A percentile compares a stretch with the other conserved stretches of the same genome.
phyloP scores from a whole-genome alignment of 345 rosid species.

The Hibiscus mutabilis region DNA sequence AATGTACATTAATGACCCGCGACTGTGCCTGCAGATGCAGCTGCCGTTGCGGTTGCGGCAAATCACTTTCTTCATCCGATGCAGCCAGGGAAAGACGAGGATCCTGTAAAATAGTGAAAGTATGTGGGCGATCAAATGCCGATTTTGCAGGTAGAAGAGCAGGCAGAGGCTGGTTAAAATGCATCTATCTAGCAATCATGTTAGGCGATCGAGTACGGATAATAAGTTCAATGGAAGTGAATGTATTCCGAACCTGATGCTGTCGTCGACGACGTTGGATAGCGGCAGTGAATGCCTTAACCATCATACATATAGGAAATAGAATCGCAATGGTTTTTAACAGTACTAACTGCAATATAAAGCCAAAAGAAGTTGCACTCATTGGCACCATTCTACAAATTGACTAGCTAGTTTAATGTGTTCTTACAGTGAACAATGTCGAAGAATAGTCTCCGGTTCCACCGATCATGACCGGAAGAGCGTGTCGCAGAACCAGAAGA shows the following conservation, averaged over 20 bases:
- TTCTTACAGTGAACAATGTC: slow-evolving; percentile 51
- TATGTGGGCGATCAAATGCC: neutral
- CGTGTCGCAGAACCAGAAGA: slow-evolving; percentile 62
- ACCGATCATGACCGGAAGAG: slow-evolving; percentile 52
- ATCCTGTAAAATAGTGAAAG: slow-evolving; percentile 15
- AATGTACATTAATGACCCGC: slow-evolving; percentile 16
- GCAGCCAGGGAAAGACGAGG: slow-evolving; percentile 13
- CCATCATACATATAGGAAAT: slow-evolving; percentile 50
- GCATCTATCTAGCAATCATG: neutral
- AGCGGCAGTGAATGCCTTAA: slow-evolving; percentile 36
- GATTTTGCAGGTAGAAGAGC: neutral
- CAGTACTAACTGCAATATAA: slow-evolving; percentile 40
- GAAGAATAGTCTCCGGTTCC: slow-evolving; percentile 50
- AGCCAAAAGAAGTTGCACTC: neutral
- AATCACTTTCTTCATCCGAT: slow-evolving; percentile 46
- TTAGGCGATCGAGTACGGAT: no score
- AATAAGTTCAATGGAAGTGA: neutral
- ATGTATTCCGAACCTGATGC: slow-evolving; percentile 30
- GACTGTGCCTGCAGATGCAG: slow-evolving; percentile 21
- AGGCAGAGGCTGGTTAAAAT: neutral
- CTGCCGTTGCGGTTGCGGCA: slow-evolving; percentile 17
- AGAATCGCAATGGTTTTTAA: slow-evolving; percentile 60
- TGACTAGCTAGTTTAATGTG: neutral
- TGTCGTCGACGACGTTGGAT: slow-evolving; percentile 41
- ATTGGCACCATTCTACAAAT: neutral